Percentiles rank a stretch among this genome's conserved stretches.
Conservation (phyloP, 345 rosid species). For the Anacardium occidentale region DNA sequence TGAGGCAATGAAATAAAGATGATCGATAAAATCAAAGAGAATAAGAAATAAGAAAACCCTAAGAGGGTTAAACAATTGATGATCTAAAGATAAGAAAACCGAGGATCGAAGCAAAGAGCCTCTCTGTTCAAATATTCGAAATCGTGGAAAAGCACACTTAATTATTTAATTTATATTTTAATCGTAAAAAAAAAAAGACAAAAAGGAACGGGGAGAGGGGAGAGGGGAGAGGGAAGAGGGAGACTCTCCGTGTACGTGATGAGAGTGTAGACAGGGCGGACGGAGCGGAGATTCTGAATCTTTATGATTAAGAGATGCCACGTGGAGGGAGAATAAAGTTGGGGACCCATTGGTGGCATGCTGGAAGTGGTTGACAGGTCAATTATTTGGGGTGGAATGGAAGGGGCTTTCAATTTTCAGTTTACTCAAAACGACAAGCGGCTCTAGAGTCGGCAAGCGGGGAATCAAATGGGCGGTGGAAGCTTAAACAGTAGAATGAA, state of each 20-base stretch:
- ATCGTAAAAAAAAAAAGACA: too few relatives aligned
- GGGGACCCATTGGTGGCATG: not conserved
- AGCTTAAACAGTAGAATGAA: too few relatives aligned
- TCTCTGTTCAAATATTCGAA: slow-evolving; percentile 7
- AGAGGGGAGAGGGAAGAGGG: not conserved
- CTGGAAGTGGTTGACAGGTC: not conserved
- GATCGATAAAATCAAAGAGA: slow-evolving; percentile 12
- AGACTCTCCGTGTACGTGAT: too few relatives aligned
- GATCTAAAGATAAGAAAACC: not conserved
- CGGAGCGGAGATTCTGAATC: slow-evolving; percentile 4
- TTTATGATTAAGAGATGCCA: not conserved
- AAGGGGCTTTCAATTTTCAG: not conserved
- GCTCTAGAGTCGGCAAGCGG: not conserved
- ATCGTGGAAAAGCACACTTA: not conserved
- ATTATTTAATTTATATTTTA: too few relatives aligned
- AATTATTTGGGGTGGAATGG: not conserved
- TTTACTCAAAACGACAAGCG: not conserved
- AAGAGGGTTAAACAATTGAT: not conserved
- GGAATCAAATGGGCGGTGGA: too few relatives aligned
- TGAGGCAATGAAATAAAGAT: not conserved
- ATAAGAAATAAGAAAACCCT: not conserved
- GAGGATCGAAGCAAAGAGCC: not conserved
- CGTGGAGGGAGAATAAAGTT: not conserved
- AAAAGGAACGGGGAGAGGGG: not conserved
- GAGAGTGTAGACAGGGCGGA: too few relatives aligned